A percentile compares a stretch with the other conserved stretches of the same genome.
phyloP scores from a whole-genome alignment of 73 alveolate species.

The Tetrahymena borealis region DNA sequence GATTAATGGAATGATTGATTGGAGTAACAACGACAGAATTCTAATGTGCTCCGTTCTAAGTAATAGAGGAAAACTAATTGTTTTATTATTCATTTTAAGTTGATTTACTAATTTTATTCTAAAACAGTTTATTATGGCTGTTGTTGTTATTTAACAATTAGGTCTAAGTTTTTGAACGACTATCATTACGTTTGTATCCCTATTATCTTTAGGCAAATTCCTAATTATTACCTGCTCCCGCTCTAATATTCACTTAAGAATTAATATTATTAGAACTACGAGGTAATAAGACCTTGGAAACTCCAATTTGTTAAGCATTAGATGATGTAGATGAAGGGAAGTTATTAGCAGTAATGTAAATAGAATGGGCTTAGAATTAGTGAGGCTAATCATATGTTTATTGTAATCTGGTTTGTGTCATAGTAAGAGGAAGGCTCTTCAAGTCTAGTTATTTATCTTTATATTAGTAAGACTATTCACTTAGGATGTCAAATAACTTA shows the following conservation, averaged over 20 bases:
- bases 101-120: too few species aligned
- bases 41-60: background rate
- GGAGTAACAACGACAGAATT: background rate
- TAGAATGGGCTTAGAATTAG: background rate
- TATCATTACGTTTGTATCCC: too few species aligned
- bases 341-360: background rate
- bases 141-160: too few species aligned
- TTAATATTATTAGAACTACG: background rate
- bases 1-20: background rate
- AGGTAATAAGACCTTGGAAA: background rate
- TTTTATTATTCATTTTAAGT: too few species aligned
- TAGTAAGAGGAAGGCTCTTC: background rate
- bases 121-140: too few species aligned
- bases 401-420: background rate
- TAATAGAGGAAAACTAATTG: background rate
- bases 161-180: too few species aligned
- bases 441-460: background rate
- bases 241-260: too few species aligned
- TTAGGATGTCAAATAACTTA: background rate
- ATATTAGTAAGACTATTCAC: background rate
- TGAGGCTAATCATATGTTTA: background rate
- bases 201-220: too few species aligned
- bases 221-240: too few species aligned
- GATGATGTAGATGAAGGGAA: background rate
- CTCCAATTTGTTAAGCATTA: background rate